Conservation (phyloP, 371 early-diverging fungal species). For the Mucor mucedo region DNA sequence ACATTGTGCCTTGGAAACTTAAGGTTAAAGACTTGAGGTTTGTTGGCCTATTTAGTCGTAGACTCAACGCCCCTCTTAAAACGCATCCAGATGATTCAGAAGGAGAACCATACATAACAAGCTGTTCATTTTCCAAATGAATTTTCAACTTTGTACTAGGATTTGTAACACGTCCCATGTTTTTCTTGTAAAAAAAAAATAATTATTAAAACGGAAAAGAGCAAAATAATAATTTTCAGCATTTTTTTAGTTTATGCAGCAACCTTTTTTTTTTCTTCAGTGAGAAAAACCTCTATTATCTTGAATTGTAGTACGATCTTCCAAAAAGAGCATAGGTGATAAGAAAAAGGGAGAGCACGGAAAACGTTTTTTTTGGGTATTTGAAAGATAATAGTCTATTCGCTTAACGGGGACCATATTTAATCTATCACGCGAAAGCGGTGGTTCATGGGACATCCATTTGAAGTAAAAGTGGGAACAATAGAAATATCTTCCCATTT, state of each 20-base stretch:
- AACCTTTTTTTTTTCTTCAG: conserved; percentile 18
- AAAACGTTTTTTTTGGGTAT: background rate
- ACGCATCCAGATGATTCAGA: conserved; percentile 43
- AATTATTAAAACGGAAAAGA: conserved; percentile 12
- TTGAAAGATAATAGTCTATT: too few species aligned
- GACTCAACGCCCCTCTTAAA: conserved; percentile 31
- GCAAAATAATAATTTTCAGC: conserved; percentile 1
- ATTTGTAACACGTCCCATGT: conserved; percentile 11
- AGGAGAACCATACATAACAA: conserved; percentile 39
- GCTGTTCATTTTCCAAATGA: conserved; percentile 33
- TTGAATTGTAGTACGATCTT: conserved; percentile 18
- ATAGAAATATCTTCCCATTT: too few species aligned
- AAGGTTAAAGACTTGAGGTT: conserved; percentile 28
- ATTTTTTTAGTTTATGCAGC: conserved; percentile 1
- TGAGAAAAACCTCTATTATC: conserved; percentile 16
- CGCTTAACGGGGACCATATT: too few species aligned
- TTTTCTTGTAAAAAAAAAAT: conserved; percentile 6
- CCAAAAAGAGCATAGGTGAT: conserved; percentile 27
- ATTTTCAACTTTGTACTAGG: conserved; percentile 29
- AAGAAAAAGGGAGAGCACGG: conserved; percentile 7
- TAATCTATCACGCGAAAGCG: too few species aligned
- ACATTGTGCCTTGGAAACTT: conserved; percentile 30
- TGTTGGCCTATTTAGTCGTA: conserved; percentile 27
- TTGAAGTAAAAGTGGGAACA: too few species aligned
- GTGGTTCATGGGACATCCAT: too few species aligned